Conservation (phyloP, 371 early-diverging fungal genomes). For the Sporodiniella umbellata region DNA sequence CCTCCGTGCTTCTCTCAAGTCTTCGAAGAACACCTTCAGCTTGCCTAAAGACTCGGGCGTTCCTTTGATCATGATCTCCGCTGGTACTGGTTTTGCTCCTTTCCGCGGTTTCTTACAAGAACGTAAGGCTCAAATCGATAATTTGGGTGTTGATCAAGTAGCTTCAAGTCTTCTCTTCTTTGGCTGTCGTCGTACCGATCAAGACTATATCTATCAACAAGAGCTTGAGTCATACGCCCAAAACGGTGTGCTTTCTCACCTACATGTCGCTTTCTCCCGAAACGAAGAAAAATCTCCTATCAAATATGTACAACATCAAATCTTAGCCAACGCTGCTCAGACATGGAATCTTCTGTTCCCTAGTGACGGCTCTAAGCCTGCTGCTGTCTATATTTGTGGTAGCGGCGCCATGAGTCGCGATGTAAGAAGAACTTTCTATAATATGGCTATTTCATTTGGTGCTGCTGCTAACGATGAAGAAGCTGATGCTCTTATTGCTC, state of each 20-base stretch:
- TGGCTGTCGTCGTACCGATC: conserved; percentile 71
- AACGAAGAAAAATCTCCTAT: conserved; percentile 20
- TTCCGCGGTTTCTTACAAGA: conserved; percentile 78
- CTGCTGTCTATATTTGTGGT: conserved; percentile 41
- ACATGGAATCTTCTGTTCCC: conserved; percentile 30
- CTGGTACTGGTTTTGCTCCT: conserved; percentile 89
- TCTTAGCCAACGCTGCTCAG: conserved; percentile 32
- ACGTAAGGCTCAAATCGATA: conserved; percentile 25
- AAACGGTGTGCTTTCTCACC: conserved; percentile 45
- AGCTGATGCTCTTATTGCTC: conserved; percentile 25
- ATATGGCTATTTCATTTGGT: conserved; percentile 38
- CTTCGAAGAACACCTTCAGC: conserved; percentile 37
- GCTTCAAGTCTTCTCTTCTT: conserved; percentile 62
- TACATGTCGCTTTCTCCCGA: conserved; percentile 75
- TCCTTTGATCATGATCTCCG: conserved; percentile 57
- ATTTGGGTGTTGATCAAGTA: conserved; percentile 16
- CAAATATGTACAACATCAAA: conserved; percentile 44
- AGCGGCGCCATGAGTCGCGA: conserved; percentile 46
- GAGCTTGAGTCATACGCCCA: conserved; percentile 57
- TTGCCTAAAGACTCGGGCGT: conserved; percentile 32
- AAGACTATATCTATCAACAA: conserved; percentile 71
- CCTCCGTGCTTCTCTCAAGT: conserved; percentile 38
- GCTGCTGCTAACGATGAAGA: conserved; percentile 24
- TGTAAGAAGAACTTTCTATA: conserved; percentile 37
- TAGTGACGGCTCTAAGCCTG: conserved; percentile 16